Evolutionary conservation across 2,329 filamentous ascomycete genomes (phyloP).

Genomic region (Neopestalotiopsis sp.): DNA sequence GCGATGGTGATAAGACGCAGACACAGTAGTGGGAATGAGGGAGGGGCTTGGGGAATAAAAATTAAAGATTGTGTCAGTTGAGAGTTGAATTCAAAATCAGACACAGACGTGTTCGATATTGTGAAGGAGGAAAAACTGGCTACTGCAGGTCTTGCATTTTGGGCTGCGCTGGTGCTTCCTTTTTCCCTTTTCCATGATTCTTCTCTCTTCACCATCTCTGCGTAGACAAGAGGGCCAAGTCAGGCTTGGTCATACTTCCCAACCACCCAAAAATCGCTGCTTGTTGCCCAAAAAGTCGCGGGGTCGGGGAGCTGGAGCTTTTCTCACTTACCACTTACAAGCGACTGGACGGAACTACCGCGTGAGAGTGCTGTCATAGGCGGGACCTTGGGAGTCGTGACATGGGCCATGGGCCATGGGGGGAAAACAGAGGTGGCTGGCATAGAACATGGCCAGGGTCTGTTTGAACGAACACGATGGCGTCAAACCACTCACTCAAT

Average conservation of each 20-base stretch:
- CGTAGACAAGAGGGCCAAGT: not conserved
- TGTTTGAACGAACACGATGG: constrained; percentile 5
- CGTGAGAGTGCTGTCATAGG: constrained; percentile 6
- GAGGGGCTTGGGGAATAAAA: not conserved
- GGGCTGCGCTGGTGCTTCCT: not conserved
- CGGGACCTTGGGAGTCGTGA: constrained; percentile 12
- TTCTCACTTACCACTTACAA: not conserved
- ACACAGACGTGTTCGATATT: not conserved
- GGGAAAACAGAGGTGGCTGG: constrained; percentile 17
- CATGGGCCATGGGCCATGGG: not conserved
- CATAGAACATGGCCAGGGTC: constrained; percentile 1
- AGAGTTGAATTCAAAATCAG: not conserved
- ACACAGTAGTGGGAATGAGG: not conserved
- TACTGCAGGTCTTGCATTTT: constrained; percentile 15
- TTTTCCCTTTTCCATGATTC: not conserved
- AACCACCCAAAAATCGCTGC: constrained; percentile 8
- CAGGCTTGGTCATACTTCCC: constrained; percentile 8
- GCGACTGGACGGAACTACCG: not conserved
- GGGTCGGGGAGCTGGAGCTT: constrained; percentile 10
- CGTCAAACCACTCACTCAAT: not conserved
- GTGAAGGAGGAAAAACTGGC: not conserved
- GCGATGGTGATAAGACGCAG: not conserved
- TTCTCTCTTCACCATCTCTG: not conserved
- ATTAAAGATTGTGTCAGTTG: not conserved
- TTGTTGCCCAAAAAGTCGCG: constrained; percentile 18